A percentile compares a stretch with the other conserved stretches of the same genome.
These are phyloP conservation scores for Cyclotella atomus DNA, from an alignment of 108 stramenopile species.

Conservation along the genomic window DNA sequence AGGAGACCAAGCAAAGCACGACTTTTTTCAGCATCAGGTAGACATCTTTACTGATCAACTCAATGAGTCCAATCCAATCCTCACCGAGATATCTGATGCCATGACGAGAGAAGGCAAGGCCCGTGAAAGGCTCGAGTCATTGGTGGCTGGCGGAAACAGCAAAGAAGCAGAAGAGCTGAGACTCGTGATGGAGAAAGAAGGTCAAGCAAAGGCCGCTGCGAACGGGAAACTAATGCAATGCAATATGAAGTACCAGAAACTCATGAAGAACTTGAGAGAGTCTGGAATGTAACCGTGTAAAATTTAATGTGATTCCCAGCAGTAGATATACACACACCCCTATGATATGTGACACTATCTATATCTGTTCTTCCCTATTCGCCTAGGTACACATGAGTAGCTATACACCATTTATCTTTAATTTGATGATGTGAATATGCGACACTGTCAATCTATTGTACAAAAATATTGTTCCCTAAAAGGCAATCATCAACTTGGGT, in stretches of 20 bases:
- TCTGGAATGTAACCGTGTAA: neutral
- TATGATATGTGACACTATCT: too few species aligned
- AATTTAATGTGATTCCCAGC: neutral
- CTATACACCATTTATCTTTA: too few species aligned
- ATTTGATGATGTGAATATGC: neutral
- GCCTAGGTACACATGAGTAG: too few species aligned
- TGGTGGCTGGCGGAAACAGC: conserved; percentile 16
- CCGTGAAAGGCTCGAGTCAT: conserved; percentile 18
- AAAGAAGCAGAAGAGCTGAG: conserved; percentile 32
- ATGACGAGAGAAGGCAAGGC: conserved; percentile 79
- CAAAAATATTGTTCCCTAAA: neutral
- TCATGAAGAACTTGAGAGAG: conserved; percentile 70
- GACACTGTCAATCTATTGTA: neutral
- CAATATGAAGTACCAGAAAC: conserved; percentile 70
- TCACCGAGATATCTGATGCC: conserved; percentile 87
- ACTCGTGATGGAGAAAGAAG: conserved; percentile 47
- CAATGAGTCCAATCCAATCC: conserved; percentile 88
- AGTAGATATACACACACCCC: too few species aligned
- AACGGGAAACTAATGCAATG: conserved; percentile 74
- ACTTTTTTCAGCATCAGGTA: conserved; percentile 56
- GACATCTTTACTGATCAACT: conserved; percentile 81
- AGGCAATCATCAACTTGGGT: conserved; percentile 31
- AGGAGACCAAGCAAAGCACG: conserved; percentile 33
- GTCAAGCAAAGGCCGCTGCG: conserved; percentile 49
- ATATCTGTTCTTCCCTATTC: too few species aligned